Evolutionary conservation across 2,329 filamentous ascomycete species (phyloP).

Genomic region (Alternaria ethzedia): DNA sequence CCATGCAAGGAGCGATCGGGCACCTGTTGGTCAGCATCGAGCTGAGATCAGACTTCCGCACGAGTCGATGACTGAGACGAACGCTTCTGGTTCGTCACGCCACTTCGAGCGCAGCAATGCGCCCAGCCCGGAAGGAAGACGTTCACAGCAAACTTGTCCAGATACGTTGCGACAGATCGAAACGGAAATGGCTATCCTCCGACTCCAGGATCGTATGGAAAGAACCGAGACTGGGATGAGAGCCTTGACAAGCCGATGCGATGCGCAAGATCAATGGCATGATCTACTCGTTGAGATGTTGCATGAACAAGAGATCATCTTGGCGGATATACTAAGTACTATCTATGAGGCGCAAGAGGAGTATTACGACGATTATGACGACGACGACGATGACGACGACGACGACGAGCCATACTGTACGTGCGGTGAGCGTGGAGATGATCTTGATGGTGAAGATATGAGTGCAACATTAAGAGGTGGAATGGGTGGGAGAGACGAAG

Average conservation of each 20-base stretch:
- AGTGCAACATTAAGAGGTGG: neutral
- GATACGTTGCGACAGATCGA: neutral
- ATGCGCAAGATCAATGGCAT: neutral
- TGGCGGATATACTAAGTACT: neutral
- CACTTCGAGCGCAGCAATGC: neutral
- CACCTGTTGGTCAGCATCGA: neutral
- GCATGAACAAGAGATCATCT: neutral
- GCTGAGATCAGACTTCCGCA: neutral
- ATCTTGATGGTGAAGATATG: neutral
- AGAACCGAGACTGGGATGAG: neutral
- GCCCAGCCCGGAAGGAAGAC: neutral
- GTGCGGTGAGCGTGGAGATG: neutral
- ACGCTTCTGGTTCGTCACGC: neutral
- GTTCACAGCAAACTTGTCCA: neutral
- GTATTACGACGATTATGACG: neutral
- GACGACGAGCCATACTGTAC: neutral
- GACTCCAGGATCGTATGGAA: neutral
- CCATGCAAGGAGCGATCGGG: neutral
- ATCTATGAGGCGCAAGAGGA: neutral
- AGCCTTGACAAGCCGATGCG: neutral
- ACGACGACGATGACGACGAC: neutral
- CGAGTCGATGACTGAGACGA: neutral
- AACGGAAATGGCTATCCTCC: neutral
- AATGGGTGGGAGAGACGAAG: constrained; percentile 7
- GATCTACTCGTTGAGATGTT: neutral